Evolutionary conservation across 73 alveolate species (phyloP).

Genomic region (Paramecium sexaurelia): DNA sequence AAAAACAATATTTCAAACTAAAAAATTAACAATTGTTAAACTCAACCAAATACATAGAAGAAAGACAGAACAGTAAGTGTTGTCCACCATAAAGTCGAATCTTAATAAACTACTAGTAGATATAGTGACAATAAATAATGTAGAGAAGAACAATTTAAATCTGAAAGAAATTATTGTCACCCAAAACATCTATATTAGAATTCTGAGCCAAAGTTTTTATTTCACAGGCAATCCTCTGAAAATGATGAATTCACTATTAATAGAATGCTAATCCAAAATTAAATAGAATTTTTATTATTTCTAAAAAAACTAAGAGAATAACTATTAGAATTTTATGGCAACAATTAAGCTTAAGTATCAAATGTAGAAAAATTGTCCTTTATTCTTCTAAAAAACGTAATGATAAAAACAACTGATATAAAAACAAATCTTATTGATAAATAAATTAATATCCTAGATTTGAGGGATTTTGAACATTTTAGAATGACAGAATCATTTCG

Average conservation of each 20-base stretch:
- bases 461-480: conserved; percentile 43
- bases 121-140: conserved; percentile 45
- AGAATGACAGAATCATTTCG: conserved; percentile 55
- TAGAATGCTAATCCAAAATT: conserved; percentile 6
- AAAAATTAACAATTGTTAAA: not conserved
- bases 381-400: not conserved
- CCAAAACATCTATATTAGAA: not conserved
- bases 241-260: conserved; percentile 30
- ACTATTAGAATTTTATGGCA: conserved; percentile 13
- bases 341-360: not conserved
- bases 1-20: not conserved
- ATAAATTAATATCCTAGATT: not conserved
- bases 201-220: conserved; percentile 40
- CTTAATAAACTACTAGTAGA: not conserved
- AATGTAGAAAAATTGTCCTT: conserved; percentile 13
- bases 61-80: conserved; percentile 58
- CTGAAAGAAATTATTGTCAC: conserved; percentile 2
- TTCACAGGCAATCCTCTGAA: conserved; percentile 33
- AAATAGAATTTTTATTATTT: conserved; percentile 19
- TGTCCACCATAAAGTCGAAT: conserved; percentile 48
- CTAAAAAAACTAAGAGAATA: not conserved
- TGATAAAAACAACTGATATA: conserved; percentile 48
- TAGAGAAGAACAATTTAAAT: not conserved
- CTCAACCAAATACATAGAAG: not conserved
- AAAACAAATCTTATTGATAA: conserved; percentile 15